These are phyloP conservation scores for Pseudogymnoascus pannorum DNA, from an alignment of 2,329 filamentous ascomycete species.

Conservation along the genomic window DNA sequence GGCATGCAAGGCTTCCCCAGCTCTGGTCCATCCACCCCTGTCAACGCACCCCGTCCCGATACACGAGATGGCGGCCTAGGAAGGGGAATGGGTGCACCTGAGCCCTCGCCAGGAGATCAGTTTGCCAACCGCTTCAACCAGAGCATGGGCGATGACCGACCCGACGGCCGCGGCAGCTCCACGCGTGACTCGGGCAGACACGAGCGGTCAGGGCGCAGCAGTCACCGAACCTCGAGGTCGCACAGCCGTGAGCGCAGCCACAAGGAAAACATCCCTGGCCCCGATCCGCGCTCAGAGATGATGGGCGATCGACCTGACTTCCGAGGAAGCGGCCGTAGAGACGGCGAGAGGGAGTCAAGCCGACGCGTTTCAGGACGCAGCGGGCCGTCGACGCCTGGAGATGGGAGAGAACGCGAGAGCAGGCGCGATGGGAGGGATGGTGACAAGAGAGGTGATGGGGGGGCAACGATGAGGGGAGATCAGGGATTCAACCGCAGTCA, in stretches of 20 bases:
- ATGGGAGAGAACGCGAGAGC: constrained; percentile 17
- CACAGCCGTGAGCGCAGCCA: neutral
- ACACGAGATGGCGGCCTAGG: constrained; percentile 23
- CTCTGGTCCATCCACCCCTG: constrained; percentile 43
- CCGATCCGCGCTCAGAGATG: neutral
- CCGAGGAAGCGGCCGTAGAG: constrained; percentile 9
- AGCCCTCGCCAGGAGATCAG: constrained; percentile 13
- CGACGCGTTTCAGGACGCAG: constrained; percentile 16
- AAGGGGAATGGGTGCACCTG: constrained; percentile 21
- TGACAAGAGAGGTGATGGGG: constrained; percentile 18
- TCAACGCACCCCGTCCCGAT: constrained; percentile 37
- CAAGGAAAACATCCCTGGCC: neutral
- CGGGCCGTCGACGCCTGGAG: constrained; percentile 16
- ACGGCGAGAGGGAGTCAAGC: constrained; percentile 18
- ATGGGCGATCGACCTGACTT: neutral
- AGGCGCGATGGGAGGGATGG: constrained; percentile 25
- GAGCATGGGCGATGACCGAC: constrained; percentile 24
- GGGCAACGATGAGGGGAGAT: constrained; percentile 7
- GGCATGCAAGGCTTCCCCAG: constrained; percentile 46
- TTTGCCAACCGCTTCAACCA: neutral
- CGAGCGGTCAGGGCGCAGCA: constrained; percentile 24
- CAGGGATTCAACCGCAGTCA: constrained; percentile 26
- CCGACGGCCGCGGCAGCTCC: neutral
- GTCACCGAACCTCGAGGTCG: constrained; percentile 6
- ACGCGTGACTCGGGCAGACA: constrained; percentile 17